Evolutionary conservation across 495 filamentous ascomycete genomes (phyloP), one percentile per base, ranked within the genome.

Genomic region (Podospora pseudopauciseta): DNA sequence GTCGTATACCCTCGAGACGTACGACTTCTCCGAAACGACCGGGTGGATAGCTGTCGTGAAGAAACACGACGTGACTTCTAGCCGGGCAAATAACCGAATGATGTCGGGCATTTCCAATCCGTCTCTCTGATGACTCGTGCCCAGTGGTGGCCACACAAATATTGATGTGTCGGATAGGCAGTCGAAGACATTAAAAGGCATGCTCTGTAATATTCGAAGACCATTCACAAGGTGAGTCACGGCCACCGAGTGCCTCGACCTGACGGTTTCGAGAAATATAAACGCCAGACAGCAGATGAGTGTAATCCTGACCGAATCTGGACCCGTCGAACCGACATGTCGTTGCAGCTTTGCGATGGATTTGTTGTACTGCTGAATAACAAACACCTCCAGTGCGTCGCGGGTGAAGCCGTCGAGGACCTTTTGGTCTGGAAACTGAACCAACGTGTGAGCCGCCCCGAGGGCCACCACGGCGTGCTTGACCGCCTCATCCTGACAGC

Each of bases 21-120:
- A 67, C 83, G 86, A 19, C 76, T 83, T 68, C 82, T 85, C 3
- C 85, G 91, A 75, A 82, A 89, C 63, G 83, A 88, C 74, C 75
- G 81, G 70, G 84, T 85, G 86, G 83, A 89, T 71, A 78, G 81
- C 80, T 85, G 54, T 90, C 87, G 78, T 82, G 83, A 56, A 86
- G 84, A 66, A 90, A 63, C 72, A 69, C 2, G 71, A 66, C 27
- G 70, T 72, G 3, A 70, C 65, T 66, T 79, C 76, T n/a, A 80
- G 71, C 3, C 68, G 70, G 23, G 72, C 67, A 63, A 80, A 80
- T 59, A 80, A 71, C 18, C 70, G 74, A 70, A 79, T 71, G 61
- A 79, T 74, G 32, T 75, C 75, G 2, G 70, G 60, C 74, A 78
- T 78, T 63, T 76, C 70, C 60, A 76, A 69, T 11, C 39, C 39